Evolutionary conservation across 208 protist genomes (phyloP), one percentile per base, ranked within the genome.

Genomic region (Acanthamoeba castellanii): DNA sequence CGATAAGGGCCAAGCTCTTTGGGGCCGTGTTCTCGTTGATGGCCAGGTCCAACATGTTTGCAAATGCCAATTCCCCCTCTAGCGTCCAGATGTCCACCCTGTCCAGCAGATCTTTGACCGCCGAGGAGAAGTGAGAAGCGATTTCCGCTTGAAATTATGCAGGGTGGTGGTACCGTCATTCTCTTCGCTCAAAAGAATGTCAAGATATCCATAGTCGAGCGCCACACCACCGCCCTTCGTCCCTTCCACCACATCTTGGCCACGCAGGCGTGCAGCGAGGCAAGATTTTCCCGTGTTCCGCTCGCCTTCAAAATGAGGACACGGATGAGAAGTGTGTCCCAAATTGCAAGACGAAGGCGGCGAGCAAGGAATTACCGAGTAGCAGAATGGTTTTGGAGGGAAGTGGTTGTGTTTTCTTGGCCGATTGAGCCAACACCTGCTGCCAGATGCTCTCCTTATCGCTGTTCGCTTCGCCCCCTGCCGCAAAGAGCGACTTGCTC

Each of bases 11-110:
- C 81, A 96, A 93, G 61, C 52, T 92, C 7, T 95, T 92, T 27
- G 70, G n/a, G 27, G 94, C 89, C 42, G 89, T 95, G 32, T 96
- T 85, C 27, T 68, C 57, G 57, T 85, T 95, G 16, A 96, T 25
- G 47, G 95, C 93, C 76, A 96, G 94, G 59, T 95, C 95, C 37
- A 96, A 68, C 20, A 96, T 20, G 30, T 93, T 92, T 57, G 92
- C 76, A 50, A 95, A 89, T 16, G 52, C 34, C 32, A 89, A 30
- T 45, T 96, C 95, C 34, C 95, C 95, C 84, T 96, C 95, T 47
- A 96, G 59, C 45, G 92, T 92, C 95, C 95, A 96, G 84, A 94
- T 92, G 52, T 96, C 84, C 32, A 93, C 92, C 55, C 95, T 76
- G 57, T 66, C 92, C 64, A 96, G 93, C 52, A 94, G 70, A 66